Evolutionary conservation across 2,329 filamentous ascomycete species (phyloP).

Genomic region (Pseudogymnoascus sp.): DNA sequence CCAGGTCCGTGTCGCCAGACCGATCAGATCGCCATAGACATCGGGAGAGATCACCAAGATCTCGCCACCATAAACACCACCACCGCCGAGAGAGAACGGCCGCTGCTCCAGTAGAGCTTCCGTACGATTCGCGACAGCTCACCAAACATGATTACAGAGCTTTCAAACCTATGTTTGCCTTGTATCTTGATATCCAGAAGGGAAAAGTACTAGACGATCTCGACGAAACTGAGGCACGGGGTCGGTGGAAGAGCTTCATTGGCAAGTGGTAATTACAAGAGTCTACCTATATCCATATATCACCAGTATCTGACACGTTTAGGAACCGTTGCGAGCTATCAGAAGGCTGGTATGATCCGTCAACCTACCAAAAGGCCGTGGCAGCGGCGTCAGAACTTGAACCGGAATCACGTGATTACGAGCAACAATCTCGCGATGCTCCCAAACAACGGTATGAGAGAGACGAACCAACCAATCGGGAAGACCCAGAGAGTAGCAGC

Average conservation of each 20-base stretch:
- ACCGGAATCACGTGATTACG: slow-evolving; percentile 8
- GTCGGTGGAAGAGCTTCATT: slow-evolving; percentile 90
- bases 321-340: slow-evolving; percentile 81
- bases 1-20: background rate
- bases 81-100: slow-evolving; percentile 22
- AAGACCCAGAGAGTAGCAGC: slow-evolving; percentile 11
- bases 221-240: slow-evolving; percentile 65
- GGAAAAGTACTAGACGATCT: slow-evolving; percentile 59
- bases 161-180: slow-evolving; percentile 67
- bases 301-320: slow-evolving; percentile 36
- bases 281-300: background rate
- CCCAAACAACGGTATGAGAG: slow-evolving; percentile 10
- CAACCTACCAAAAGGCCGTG: slow-evolving; percentile 35
- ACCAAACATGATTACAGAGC: slow-evolving; percentile 58
- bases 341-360: slow-evolving; percentile 88
- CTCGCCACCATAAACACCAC: slow-evolving; percentile 29
- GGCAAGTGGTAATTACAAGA: slow-evolving; percentile 62
- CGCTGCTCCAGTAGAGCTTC: slow-evolving; percentile 37
- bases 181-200: slow-evolving; percentile 87
- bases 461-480: background rate
- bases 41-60: background rate
- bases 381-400: slow-evolving; percentile 14
- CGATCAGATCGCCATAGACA: slow-evolving; percentile 4
- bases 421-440: slow-evolving; percentile 1
- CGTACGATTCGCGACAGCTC: slow-evolving; percentile 57